Percentiles rank a stretch among this genome's conserved stretches.
Conservation (phyloP, 345 rosid genomes). For the Erysimum cheiranthoides region DNA sequence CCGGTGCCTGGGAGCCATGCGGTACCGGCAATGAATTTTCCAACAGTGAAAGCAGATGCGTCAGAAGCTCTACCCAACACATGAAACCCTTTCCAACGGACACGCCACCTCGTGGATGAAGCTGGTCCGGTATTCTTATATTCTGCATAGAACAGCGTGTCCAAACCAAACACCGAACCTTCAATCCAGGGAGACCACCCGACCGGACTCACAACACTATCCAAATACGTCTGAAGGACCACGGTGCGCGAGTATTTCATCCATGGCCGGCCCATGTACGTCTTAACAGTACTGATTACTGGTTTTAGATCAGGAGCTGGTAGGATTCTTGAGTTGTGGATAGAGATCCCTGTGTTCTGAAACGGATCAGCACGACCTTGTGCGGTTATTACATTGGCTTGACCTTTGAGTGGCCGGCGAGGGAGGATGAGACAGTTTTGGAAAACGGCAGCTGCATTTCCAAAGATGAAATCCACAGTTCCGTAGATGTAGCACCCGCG, state of each 20-base stretch:
- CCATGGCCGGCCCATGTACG: slow-evolving; percentile 90
- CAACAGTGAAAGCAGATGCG: slow-evolving; percentile 64
- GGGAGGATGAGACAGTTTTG: slow-evolving; percentile 84
- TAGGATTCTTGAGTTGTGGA: slow-evolving; percentile 76
- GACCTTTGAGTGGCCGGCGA: slow-evolving; percentile 66
- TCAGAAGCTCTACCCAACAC: slow-evolving; percentile 53
- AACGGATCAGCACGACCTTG: slow-evolving; percentile 85
- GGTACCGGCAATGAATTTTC: slow-evolving; percentile 54
- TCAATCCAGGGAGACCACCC: slow-evolving; percentile 83
- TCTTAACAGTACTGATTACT: slow-evolving; percentile 54
- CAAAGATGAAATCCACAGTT: slow-evolving; percentile 88
- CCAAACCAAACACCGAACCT: slow-evolving; percentile 54
- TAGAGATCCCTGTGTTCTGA: slow-evolving; percentile 84
- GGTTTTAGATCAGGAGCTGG: slow-evolving; percentile 78
- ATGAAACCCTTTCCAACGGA: slow-evolving; percentile 72
- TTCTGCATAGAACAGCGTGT: slow-evolving; percentile 74
- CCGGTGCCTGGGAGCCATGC: slow-evolving; percentile 69
- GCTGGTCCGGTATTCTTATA: slow-evolving; percentile 75
- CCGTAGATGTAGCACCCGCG: slow-evolving; percentile 82
- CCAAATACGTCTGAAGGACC: slow-evolving; percentile 63
- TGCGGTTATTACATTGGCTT: slow-evolving; percentile 73
- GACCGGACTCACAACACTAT: slow-evolving; percentile 63
- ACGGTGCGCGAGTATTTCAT: slow-evolving; percentile 72
- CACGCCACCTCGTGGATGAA: slow-evolving; percentile 59
- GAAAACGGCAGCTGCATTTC: slow-evolving; percentile 79